A percentile compares a stretch with the other conserved stretches of the same genome.
phyloP scores from a whole-genome alignment of 257 asterid species.

The Nicotiana otophora region DNA sequence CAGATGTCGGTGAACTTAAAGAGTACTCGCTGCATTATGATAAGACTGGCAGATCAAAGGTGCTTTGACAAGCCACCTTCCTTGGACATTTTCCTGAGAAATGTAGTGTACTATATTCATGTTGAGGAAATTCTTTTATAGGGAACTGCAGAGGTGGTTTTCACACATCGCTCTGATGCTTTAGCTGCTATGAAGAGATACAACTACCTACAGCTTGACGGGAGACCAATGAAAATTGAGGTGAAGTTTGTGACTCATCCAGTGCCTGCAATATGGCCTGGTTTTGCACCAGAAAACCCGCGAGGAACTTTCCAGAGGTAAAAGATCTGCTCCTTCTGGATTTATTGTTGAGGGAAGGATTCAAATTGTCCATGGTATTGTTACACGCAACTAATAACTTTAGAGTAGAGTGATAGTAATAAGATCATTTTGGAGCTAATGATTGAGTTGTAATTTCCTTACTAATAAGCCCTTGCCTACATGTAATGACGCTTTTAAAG shows the following conservation, averaged over 20 bases:
- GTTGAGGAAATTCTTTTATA: background rate
- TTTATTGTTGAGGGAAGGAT: background rate
- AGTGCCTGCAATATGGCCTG: slow-evolving; percentile 22
- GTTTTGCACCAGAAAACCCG: slow-evolving; percentile 18
- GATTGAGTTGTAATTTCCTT: background rate
- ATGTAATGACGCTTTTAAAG: background rate
- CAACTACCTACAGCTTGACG: slow-evolving; percentile 59
- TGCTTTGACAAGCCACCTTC: slow-evolving; percentile 9
- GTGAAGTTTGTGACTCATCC: slow-evolving; percentile 36
- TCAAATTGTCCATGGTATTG: background rate
- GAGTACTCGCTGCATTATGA: slow-evolving; percentile 41
- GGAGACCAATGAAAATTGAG: slow-evolving; percentile 63
- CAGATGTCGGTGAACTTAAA: slow-evolving; percentile 41
- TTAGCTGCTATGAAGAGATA: slow-evolving; percentile 58
- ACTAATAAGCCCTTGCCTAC: background rate
- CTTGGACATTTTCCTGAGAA: background rate
- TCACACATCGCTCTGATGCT: slow-evolving; percentile 61
- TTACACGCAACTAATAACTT: background rate
- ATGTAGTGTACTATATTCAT: background rate
- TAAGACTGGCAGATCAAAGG: slow-evolving; percentile 43
- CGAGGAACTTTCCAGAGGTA: slow-evolving; percentile 40
- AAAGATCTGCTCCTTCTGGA: slow-evolving; percentile 1
- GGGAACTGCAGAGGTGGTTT: slow-evolving; percentile 51
- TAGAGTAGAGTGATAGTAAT: background rate
- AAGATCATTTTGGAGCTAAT: background rate